These are phyloP conservation scores for Phyllosticta capitalensis DNA, from an alignment of 2,329 filamentous ascomycete genomes.

Conservation along the genomic window DNA sequence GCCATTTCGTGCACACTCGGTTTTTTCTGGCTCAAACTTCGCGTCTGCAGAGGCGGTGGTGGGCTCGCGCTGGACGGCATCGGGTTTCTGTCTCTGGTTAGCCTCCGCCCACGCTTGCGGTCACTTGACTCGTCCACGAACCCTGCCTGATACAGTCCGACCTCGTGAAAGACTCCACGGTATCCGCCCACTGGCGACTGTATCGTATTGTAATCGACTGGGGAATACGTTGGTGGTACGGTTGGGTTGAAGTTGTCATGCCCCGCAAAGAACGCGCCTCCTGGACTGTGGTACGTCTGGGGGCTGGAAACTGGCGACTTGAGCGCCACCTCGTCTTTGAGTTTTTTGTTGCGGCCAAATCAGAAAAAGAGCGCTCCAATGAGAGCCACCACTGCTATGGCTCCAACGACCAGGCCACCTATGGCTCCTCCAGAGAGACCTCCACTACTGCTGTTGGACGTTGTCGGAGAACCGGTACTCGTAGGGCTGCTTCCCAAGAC, in stretches of 20 bases:
- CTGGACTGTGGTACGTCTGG: slow-evolving; percentile 5
- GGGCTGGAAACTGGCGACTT: slow-evolving; percentile 4
- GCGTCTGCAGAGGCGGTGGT: slow-evolving; percentile 3
- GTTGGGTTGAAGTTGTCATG: not conserved
- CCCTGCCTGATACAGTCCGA: slow-evolving; percentile 5
- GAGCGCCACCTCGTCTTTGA: slow-evolving; percentile 3
- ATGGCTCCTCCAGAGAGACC: slow-evolving; percentile 32
- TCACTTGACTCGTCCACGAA: not conserved
- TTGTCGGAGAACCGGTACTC: not conserved
- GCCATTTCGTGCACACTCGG: slow-evolving; percentile 9
- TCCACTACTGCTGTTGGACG: slow-evolving; percentile 1
- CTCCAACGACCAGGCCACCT: slow-evolving; percentile 52
- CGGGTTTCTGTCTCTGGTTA: not conserved
- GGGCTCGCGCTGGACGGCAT: slow-evolving; percentile 1
- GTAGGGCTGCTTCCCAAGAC: not conserved
- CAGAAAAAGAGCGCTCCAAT: slow-evolving; percentile 55
- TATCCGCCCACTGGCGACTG: not conserved
- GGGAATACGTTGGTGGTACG: slow-evolving; percentile 4
- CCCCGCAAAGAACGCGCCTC: not conserved
- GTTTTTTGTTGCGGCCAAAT: slow-evolving; percentile 39
- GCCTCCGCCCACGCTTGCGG: not conserved
- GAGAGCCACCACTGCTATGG: slow-evolving; percentile 50
- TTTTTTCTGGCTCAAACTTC: not conserved
- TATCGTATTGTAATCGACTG: not conserved
- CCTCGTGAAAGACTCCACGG: slow-evolving; percentile 6